Evolutionary conservation across 768 basidiomycete species (phyloP), one percentile per base, ranked within the genome.

Genomic region (Tulasnella sp.): DNA sequence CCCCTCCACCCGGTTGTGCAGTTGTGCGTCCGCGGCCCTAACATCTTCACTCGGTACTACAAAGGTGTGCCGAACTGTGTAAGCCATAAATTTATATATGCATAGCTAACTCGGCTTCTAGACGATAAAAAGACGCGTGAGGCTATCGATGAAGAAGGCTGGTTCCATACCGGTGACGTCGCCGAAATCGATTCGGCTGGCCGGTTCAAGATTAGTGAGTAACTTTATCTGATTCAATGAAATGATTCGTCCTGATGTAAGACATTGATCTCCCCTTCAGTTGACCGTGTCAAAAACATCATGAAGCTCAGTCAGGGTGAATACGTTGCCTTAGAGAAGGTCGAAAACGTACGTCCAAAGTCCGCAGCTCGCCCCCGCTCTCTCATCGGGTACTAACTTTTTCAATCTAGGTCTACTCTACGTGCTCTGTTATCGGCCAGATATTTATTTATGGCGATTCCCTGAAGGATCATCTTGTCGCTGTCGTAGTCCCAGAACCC

Each of bases 271-370:
- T 38, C 15, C 7, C 15, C 15, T 38, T 38, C 34, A 38, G 34
- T 99, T 58, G 94, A 99, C 72, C 81, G 94, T 59, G 82, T 97
- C 69, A 99, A 99, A 89, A 99, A 99, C 72, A 92, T 99, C 69
- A 90, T 97, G 87, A 99, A 99, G 73, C 86, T 99, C 49, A 76
- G 87, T 12, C 96, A 99, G 72, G 96, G 94, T 61, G 96, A 99
- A 73, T 99, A 97, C 68, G 94, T 99, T 58, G 94, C 94, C 41
- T 77, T 98, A 49, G 94, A 99, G 73, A 96, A 92, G 73, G 78
- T 96, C 51, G 93, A 97, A 73, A 87, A 86, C 67, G 56, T 58
- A 24, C 42, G 42, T 30, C 41, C 27, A 12, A 7, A 24, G 8
- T 43, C 9, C 24, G 25, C 45, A 25, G 54, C 41, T 11, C 4